Base-by-base conservation (phyloP, 345 rosid species). In the Rhizophora apiculata region DNA sequence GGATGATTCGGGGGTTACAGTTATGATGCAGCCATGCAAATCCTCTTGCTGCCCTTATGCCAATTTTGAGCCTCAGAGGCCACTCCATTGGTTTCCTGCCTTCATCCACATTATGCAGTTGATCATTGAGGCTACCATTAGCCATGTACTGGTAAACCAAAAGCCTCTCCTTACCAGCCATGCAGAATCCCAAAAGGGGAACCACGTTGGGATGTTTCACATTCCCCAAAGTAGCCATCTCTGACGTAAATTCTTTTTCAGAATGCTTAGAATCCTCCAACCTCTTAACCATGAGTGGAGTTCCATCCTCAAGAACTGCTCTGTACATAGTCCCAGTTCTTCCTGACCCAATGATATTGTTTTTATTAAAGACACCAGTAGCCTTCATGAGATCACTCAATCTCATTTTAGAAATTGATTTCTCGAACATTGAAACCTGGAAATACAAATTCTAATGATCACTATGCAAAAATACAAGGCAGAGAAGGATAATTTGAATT, bases 21-120 rank as follows among this genome's bases (percentile, higher is more conserved):
- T 75, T 91, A 68, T 94, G 98, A 74, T 94, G 98, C 60, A 94
- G 95, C 97, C 97, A 94, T 4, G 98, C 98, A 69, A 94, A 79
- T 71, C 93, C 96, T 80, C 71, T 86, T 0, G 98, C 92, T 9
- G 97, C 87, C 53, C 91, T 89, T 51, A 91, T 82, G 60, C 86
- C 95, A 60, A 94, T 85, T 77, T 87, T 89, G 77, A 94, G 89
- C 88, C 98, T 89, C 24, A 81, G 39, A 54, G 98, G 37, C 98
- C 98, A 94, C n/a, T 86, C 93, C 89, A 94, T 62, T 6, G 85
- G 81, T 72, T 80, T 81, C 72, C 43, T 78, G 69, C 70, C 64
- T 63, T 80, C 92, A 67, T 80, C 86, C 19, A 5, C 36, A 0
- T 62, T 66, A 76, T 88, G 92, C 65, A 94, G 72, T 39, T 72